Percentiles rank a stretch among this genome's conserved stretches.
These are phyloP conservation scores for Fusarium domesticum DNA, from an alignment of 2,329 filamentous ascomycete genomes.

Conservation along the genomic window DNA sequence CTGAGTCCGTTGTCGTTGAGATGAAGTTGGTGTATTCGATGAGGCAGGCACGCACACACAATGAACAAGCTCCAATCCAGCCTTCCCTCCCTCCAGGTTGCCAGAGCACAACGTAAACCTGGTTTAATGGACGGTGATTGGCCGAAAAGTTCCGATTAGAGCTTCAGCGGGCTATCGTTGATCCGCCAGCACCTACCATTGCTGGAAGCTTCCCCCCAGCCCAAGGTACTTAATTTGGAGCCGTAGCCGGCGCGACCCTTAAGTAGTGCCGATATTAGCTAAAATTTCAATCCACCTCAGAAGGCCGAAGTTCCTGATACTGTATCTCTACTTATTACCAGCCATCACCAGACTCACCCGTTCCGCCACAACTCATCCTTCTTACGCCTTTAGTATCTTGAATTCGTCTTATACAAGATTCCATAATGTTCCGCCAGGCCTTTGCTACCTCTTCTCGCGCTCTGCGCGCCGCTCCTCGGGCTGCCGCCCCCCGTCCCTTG, in stretches of 20 bases:
- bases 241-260: conserved; percentile 26
- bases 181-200: conserved; percentile 22
- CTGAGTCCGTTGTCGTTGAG: conserved; percentile 15
- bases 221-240: conserved; percentile 3
- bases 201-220: conserved; percentile 20
- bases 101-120: conserved; percentile 37
- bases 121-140: conserved; percentile 18
- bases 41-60: conserved; percentile 10
- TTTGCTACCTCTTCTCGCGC: conserved; percentile 44
- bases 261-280: conserved; percentile 27
- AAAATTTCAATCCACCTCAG: conserved; percentile 32
- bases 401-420: not conserved
- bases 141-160: conserved; percentile 4
- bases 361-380: conserved; percentile 4
- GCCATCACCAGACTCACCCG: conserved; percentile 7
- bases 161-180: conserved; percentile 29
- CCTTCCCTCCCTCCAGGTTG: conserved; percentile 33
- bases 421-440: conserved; percentile 47
- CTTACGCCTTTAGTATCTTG: conserved; percentile 1
- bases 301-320: conserved; percentile 27
- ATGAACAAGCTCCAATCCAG: conserved; percentile 17
- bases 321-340: conserved; percentile 21
- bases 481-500: conserved; percentile 35
- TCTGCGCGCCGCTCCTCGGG: conserved; percentile 41
- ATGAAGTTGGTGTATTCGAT: conserved; percentile 19